Percentiles rank a stretch among this genome's conserved stretches.
phyloP scores from a whole-genome alignment of 306 rosid genomes.

The Carpinus viminea region DNA sequence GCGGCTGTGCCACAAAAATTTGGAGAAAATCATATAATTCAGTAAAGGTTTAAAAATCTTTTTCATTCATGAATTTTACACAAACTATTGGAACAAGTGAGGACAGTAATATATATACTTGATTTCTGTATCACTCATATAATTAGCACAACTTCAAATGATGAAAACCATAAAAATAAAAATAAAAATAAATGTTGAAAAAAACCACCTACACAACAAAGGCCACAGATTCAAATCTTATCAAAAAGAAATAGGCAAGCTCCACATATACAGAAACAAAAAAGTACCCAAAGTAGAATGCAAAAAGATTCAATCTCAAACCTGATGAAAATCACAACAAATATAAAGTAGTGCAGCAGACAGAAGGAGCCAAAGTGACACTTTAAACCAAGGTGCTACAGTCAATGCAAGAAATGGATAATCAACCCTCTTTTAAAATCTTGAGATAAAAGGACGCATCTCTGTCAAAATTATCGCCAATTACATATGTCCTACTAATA shows the following conservation, averaged over 20 bases:
- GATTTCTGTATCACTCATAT: neutral
- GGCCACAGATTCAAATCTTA: neutral
- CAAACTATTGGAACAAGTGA: neutral
- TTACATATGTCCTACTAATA: neutral
- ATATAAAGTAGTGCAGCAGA: neutral
- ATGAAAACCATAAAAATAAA: neutral
- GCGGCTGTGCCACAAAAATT: neutral
- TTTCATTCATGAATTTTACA: neutral
- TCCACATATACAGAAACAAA: neutral
- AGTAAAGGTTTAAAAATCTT: neutral
- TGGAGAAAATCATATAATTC: neutral
- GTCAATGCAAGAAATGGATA: slow-evolving; percentile 5
- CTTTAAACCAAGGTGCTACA: neutral
- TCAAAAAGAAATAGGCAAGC: neutral
- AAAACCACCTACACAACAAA: neutral
- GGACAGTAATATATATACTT: neutral
- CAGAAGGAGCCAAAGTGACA: neutral
- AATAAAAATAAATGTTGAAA: neutral
- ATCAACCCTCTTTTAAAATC: neutral
- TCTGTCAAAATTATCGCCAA: neutral
- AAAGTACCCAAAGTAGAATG: neutral
- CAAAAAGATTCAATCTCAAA: neutral
- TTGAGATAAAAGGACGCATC: neutral
- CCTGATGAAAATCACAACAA: neutral
- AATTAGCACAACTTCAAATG: neutral